Evolutionary conservation across 2,329 filamentous ascomycete species (phyloP), one percentile per base, ranked within the genome.

Genomic region (Laburnicola sp.): DNA sequence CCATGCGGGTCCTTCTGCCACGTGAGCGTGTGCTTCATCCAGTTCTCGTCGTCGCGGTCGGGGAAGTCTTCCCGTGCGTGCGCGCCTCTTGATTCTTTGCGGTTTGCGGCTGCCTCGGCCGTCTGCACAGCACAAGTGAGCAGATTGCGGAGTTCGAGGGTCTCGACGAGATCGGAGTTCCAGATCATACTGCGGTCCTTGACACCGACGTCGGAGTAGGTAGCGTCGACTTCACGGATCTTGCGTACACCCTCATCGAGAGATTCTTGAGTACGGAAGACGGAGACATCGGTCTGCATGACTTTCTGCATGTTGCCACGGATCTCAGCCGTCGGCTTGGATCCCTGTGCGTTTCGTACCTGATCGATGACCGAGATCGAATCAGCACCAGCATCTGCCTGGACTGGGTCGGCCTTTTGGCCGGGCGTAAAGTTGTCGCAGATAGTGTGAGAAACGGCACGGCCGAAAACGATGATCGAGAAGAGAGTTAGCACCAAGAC

Each of bases 351-450:
- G 22, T 23, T 43, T 10, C 30, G 88, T 74, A 94, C 80, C 73
- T 89, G 80, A 81, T 97, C 93, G 56, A 97, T 86, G 50, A 89
- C 83, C 73, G 86, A 82, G 68, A 97, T 96, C 53, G 90, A 89
- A 45, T 94, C 86, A 53, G 91, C 88, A 76, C 90, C 94, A 56
- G 91, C 90, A 69, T 97, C 93, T 57, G 91, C 88, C 57, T 86
- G 81, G 55, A 94, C 79, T 50, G 91, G 86, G 76, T 88, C 86
- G 73, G 90, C 89, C 68, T 87, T 86, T 70, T 86, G 79, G 62
- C 91, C 91, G 9, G 92, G 92, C 36, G 84, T 86, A 79, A 93
- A 91, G 74, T 92, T 96, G 77, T 97, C 93, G 60, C 91, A 90
- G 77, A 97, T 95, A 57, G 90, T 96, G 83, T 26, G 37, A 16